These are phyloP conservation scores for Stephanodiscus triporus DNA, from an alignment of 108 stramenopile species.

Conservation along the genomic window DNA sequence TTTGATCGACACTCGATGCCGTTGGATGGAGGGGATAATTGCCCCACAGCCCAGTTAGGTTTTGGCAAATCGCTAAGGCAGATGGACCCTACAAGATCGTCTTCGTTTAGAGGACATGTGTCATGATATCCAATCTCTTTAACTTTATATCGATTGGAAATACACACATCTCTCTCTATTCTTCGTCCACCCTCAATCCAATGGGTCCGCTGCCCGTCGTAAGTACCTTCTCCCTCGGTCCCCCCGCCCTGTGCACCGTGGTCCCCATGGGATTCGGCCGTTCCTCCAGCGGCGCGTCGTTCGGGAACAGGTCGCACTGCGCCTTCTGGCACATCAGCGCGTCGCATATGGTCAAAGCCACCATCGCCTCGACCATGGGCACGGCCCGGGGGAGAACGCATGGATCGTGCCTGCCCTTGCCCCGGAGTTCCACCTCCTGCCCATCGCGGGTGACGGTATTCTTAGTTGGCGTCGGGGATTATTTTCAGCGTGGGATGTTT, in stretches of 20 bases:
- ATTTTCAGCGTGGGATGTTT: neutral
- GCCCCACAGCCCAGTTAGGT: no score
- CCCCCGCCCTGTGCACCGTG: slow-evolving; percentile 69
- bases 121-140: neutral
- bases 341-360: slow-evolving; percentile 94
- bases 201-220: slow-evolving; percentile 46
- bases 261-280: slow-evolving; percentile 89
- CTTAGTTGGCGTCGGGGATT: slow-evolving; percentile 32
- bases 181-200: slow-evolving; percentile 83
- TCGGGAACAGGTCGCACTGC: slow-evolving; percentile 86
- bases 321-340: slow-evolving; percentile 94
- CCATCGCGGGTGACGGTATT: slow-evolving; percentile 95
- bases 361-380: slow-evolving; percentile 98
- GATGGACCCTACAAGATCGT: no score
- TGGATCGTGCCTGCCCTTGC: slow-evolving; percentile 98
- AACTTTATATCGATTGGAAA: neutral
- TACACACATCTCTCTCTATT: slow-evolving; percentile 42
- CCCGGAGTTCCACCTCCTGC: slow-evolving; percentile 90
- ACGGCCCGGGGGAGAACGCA: slow-evolving; percentile 97
- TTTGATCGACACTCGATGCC: no score
- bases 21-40: no score
- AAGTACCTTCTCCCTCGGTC: slow-evolving; percentile 33
- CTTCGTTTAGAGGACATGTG: no score
- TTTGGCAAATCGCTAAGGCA: no score
- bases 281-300: slow-evolving; percentile 61